Percentiles rank a stretch among this genome's conserved stretches.
Evolutionary conservation across 1,139 yeast genomes (phyloP).

Genomic region (Yamadazyma kanchanaburiensis): DNA sequence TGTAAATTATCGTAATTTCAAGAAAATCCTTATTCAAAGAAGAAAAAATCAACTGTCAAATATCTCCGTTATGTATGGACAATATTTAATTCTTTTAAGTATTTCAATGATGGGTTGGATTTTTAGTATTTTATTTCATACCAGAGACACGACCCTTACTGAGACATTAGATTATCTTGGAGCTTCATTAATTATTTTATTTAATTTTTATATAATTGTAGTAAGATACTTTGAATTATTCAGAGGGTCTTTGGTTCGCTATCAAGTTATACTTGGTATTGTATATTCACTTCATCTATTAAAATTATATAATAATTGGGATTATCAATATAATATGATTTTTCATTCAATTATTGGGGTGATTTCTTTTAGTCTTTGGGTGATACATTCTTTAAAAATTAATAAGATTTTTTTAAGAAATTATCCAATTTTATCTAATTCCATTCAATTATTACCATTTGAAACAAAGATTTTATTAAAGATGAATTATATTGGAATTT

Average conservation of each 20-base stretch:
- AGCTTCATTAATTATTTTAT: constrained; percentile 38
- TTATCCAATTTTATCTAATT: constrained; percentile 28
- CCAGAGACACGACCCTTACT: constrained; percentile 35
- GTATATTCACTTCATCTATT: constrained; percentile 26
- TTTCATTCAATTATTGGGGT: constrained; percentile 35
- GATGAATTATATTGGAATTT: constrained; percentile 24
- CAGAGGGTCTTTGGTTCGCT: constrained; percentile 8
- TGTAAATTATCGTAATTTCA: constrained; percentile 29
- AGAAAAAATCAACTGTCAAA: constrained; percentile 15
- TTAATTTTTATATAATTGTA: constrained; percentile 35
- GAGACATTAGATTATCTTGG: constrained; percentile 46
- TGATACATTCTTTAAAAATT: constrained; percentile 26
- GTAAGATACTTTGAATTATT: constrained; percentile 31
- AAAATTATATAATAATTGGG: constrained; percentile 33
- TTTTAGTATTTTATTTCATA: constrained; percentile 39
- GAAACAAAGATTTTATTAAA: constrained; percentile 37
- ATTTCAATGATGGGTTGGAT: constrained; percentile 39
- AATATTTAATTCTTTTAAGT: constrained; percentile 26
- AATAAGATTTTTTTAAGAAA: constrained; percentile 18
- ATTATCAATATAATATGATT: constrained; percentile 36
- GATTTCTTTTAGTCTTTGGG: constrained; percentile 32
- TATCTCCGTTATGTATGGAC: constrained; percentile 25
- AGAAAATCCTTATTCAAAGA: constrained; percentile 25
- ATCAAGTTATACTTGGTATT: constrained; percentile 13
- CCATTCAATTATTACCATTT: constrained; percentile 38